phyloP scores from a whole-genome alignment of 805 yeast species.

The Wickerhamomyces strasburgensis region DNA sequence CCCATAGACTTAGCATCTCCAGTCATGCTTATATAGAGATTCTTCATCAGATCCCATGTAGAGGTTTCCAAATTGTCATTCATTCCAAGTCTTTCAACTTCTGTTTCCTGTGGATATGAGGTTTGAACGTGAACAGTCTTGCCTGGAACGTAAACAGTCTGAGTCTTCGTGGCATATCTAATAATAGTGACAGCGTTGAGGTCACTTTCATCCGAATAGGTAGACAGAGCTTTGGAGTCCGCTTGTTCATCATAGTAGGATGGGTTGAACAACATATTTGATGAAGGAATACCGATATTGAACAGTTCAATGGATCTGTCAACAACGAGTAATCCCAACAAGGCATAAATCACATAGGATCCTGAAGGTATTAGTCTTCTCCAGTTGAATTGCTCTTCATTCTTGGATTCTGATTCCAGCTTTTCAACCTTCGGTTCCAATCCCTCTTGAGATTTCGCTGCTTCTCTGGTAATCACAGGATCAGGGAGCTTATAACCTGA shows the following conservation, averaged over 20 bases:
- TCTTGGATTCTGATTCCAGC: too few relatives aligned
- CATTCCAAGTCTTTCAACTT: slow-evolving; percentile 1
- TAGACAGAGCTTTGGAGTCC: too few relatives aligned
- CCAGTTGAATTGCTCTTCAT: background rate
- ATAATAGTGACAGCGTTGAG: slow-evolving; percentile 9
- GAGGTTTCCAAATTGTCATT: slow-evolving; percentile 4
- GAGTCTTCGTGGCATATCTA: slow-evolving; percentile 14
- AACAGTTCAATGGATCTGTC: slow-evolving; percentile 19
- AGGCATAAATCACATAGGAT: background rate
- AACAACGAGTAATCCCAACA: slow-evolving; percentile 15
- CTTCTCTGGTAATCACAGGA: slow-evolving; percentile 4
- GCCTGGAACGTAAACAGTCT: slow-evolving; percentile 12
- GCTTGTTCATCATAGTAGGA: background rate
- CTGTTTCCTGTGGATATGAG: slow-evolving; percentile 5
- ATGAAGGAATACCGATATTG: slow-evolving; percentile 9
- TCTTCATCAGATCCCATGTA: slow-evolving; percentile 12
- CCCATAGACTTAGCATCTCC: slow-evolving; percentile 4
- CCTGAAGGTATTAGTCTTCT: background rate
- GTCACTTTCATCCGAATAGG: too few relatives aligned
- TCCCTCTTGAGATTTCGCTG: background rate
- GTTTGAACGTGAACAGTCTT: slow-evolving; percentile 11
- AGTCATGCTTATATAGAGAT: slow-evolving; percentile 6
- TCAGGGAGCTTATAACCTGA: slow-evolving; percentile 11
- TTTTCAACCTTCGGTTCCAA: background rate
- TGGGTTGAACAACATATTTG: slow-evolving; percentile 5